These are phyloP conservation scores for Pinus tabuliformis DNA, from an alignment of 75 land plant genomes.

Conservation along the genomic window DNA sequence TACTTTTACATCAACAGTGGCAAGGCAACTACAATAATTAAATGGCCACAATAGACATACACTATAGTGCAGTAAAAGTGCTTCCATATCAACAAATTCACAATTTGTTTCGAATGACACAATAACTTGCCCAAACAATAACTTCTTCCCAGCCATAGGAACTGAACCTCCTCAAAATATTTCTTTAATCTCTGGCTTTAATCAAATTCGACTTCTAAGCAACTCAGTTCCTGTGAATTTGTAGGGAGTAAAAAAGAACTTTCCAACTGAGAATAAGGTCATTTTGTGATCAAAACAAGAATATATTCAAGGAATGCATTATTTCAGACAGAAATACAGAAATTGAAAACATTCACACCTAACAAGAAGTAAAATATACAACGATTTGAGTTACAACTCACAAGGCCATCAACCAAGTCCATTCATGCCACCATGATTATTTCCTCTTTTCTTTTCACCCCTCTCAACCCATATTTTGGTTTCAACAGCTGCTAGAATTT, in stretches of 20 bases:
- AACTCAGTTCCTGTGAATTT: neutral
- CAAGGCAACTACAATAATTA: neutral
- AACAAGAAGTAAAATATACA: slow-evolving; percentile 9
- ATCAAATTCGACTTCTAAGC: neutral
- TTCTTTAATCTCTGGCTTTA: neutral
- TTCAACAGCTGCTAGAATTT: slow-evolving; percentile 78
- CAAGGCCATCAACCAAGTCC: neutral
- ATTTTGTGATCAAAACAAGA: neutral
- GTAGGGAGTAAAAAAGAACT: neutral
- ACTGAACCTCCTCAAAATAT: neutral
- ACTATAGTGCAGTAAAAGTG: neutral
- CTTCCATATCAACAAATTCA: neutral
- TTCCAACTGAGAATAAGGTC: neutral
- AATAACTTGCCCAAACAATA: neutral
- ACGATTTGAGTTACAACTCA: slow-evolving; percentile 1
- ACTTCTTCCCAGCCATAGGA: neutral
- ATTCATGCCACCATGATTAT: slow-evolving; percentile 15
- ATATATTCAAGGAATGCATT: slow-evolving; percentile 2
- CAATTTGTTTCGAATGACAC: neutral
- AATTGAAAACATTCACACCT: slow-evolving; percentile 1
- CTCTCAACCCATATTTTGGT: slow-evolving; percentile 81
- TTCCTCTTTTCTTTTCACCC: slow-evolving; percentile 46
- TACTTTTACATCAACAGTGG: neutral
- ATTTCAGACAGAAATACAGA: neutral
- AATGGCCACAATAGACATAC: neutral